phyloP scores from a whole-genome alignment of 2,329 filamentous ascomycete genomes.

The Penicillium sp. region DNA sequence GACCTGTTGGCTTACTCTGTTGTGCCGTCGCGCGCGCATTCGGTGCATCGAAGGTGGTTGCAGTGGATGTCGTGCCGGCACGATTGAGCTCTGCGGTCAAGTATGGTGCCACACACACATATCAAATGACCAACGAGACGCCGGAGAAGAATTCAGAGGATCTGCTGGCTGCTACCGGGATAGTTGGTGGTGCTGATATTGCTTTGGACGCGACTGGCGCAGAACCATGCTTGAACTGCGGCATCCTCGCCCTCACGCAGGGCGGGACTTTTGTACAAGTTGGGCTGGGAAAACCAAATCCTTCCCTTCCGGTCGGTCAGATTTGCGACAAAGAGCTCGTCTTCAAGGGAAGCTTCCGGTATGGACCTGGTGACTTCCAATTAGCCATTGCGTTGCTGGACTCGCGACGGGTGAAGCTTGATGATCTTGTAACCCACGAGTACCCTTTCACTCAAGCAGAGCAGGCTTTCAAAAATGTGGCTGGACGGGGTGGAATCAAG shows the following conservation, averaged over 20 bases:
- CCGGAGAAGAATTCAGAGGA: slow-evolving; percentile 71
- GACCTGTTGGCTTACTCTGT: slow-evolving; percentile 81
- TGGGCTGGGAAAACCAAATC: slow-evolving; percentile 81
- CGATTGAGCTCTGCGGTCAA: slow-evolving; percentile 72
- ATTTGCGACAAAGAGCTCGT: slow-evolving; percentile 85
- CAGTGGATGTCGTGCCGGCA: slow-evolving; percentile 67
- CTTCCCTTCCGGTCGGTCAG: slow-evolving; percentile 68
- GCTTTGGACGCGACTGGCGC: slow-evolving; percentile 77
- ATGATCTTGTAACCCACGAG: slow-evolving; percentile 72
- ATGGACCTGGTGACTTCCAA: slow-evolving; percentile 80
- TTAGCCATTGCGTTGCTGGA: slow-evolving; percentile 68
- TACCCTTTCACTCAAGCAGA: slow-evolving; percentile 78
- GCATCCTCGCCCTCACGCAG: slow-evolving; percentile 64
- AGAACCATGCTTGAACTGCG: slow-evolving; percentile 71
- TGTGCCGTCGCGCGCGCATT: slow-evolving; percentile 78
- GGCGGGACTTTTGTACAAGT: slow-evolving; percentile 78
- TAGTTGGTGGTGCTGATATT: slow-evolving; percentile 67
- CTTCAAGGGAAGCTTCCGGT: slow-evolving; percentile 81
- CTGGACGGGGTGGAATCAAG: slow-evolving; percentile 64
- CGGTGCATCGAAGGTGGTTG: slow-evolving; percentile 75
- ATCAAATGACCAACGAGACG: slow-evolving; percentile 61
- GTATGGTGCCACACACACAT: slow-evolving; percentile 57
- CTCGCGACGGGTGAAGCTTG: slow-evolving; percentile 68
- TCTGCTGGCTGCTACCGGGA: slow-evolving; percentile 60
- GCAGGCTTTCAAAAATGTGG: slow-evolving; percentile 79